Evolutionary conservation across 192 early-diverging fungal species (phyloP).

Genomic region (Rhizoclosmatium globosum): DNA sequence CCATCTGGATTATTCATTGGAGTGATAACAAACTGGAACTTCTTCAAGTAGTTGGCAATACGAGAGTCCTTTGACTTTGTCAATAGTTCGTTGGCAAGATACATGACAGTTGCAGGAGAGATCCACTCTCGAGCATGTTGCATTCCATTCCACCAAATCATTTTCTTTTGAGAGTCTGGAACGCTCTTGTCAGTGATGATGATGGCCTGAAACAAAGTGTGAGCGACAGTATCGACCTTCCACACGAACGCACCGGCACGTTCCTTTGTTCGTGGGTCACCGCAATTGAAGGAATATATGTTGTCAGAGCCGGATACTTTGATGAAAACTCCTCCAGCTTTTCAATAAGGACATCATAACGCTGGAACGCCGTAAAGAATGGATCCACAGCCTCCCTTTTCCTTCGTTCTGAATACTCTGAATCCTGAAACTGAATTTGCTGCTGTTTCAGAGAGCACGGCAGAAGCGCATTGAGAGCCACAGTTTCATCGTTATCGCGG

Average conservation of each 20-base stretch:
- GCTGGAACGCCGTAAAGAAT: not conserved
- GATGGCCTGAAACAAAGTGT: not conserved
- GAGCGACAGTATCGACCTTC: not conserved
- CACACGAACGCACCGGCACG: slow-evolving; percentile 5
- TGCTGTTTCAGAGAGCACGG: no score
- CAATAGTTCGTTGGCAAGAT: slow-evolving; percentile 45
- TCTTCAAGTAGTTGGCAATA: slow-evolving; percentile 45
- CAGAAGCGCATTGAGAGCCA: no score
- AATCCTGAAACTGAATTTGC: no score
- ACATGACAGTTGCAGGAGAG: slow-evolving; percentile 54
- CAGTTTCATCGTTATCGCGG: not conserved
- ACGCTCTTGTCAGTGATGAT: slow-evolving; percentile 26
- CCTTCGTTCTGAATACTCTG: not conserved
- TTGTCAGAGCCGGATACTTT: not conserved
- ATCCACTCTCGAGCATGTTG: slow-evolving; percentile 64
- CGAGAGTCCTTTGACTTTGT: not conserved
- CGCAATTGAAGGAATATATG: not conserved
- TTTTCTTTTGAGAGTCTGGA: slow-evolving; percentile 23
- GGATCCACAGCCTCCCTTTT: not conserved
- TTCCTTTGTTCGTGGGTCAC: not conserved
- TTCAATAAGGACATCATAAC: not conserved
- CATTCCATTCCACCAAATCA: slow-evolving; percentile 37
- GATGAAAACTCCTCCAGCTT: not conserved
- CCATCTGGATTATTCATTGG: slow-evolving; percentile 57
- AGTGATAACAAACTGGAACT: slow-evolving; percentile 51